Evolutionary conservation across 305 asterid genomes (phyloP), one percentile per base, ranked within the genome.

Genomic region (Plantago lanceolata): DNA sequence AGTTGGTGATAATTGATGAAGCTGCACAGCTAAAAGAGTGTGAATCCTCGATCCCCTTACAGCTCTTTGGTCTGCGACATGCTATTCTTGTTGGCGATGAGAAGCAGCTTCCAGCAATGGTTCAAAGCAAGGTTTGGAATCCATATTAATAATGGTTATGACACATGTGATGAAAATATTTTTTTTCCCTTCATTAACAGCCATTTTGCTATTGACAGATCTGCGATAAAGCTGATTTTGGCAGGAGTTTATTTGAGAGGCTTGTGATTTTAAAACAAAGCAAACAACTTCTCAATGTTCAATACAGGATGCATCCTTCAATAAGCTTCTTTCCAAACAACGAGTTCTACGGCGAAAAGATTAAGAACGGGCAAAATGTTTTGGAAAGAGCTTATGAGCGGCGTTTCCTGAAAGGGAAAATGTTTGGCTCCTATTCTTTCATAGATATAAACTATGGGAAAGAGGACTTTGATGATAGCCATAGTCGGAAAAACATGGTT

Each of bases 11-110:
- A 24, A 69, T 89, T 29, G 95, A 88, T 79, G 96, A 88, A 76
- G 96, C 96, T 24, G 96, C 92, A 53, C 96, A 88, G 75, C 78
- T 79, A 13, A 88, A 88, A 55, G 96, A 88, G 71, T 85, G 90
- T 29, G 96, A 88, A 48, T 82, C 93, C 1, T 60, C 73, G 4
- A 76, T 88, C 9, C 90, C 96, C 0, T 78, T 88, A 70, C 93
- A 76, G 78, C 81, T 86, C 29, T 71, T 66, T 0, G 88, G 90
- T 37, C 24, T 82, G n/a, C 77, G 72, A 24, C 93, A 88, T 61
- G 95, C 92, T 59, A 37, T 87, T 35, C 90, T 90, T 6, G 82
- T 87, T 3, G 97, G 97, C 24, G 96, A 87, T 59, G 90, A 87
- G 80, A 77, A 72, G 50, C 96, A 85, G 67, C 79, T 90, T 35